Conservation (phyloP, 2,329 filamentous ascomycete species). For the Cryphonectria parasitica region DNA sequence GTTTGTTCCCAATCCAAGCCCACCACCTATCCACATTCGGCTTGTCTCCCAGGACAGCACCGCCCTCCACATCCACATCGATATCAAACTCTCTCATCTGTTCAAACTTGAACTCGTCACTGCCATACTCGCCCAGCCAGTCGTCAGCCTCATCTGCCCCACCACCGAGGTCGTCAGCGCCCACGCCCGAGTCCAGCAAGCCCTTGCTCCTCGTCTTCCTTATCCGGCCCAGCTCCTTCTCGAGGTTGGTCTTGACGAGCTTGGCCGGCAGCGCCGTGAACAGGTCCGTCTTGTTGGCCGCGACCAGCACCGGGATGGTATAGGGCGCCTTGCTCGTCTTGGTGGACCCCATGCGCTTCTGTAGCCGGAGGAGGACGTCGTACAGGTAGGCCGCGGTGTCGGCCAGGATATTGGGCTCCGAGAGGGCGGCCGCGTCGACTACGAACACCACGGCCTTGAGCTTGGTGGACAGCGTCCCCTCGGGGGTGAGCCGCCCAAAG, state of each 20-base stretch:
- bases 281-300: slow-evolving; percentile 93
- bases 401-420: slow-evolving; percentile 63
- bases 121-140: slow-evolving; percentile 81
- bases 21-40: slow-evolving; percentile 85
- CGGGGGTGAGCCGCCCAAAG: slow-evolving; percentile 51
- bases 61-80: slow-evolving; percentile 75
- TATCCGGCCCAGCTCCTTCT: slow-evolving; percentile 80
- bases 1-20: slow-evolving; percentile 80
- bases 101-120: slow-evolving; percentile 76
- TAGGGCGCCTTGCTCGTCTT: slow-evolving; percentile 55
- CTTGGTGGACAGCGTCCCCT: slow-evolving; percentile 43
- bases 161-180: slow-evolving; percentile 60
- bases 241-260: slow-evolving; percentile 74
- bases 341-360: slow-evolving; percentile 59
- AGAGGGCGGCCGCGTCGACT: slow-evolving; percentile 78
- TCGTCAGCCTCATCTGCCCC: slow-evolving; percentile 78
- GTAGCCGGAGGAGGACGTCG: slow-evolving; percentile 81
- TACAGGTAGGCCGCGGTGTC: slow-evolving; percentile 85
- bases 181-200: slow-evolving; percentile 79
- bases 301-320: slow-evolving; percentile 76
- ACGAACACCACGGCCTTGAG: slow-evolving; percentile 81
- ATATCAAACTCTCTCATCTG: slow-evolving; percentile 85
- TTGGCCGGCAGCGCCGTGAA: slow-evolving; percentile 87
- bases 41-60: slow-evolving; percentile 68
- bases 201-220: slow-evolving; percentile 78